A percentile compares a stretch with the other conserved stretches of the same genome.
phyloP scores from a whole-genome alignment of 2,329 filamentous ascomycete genomes.

The Fusarium sp. region DNA sequence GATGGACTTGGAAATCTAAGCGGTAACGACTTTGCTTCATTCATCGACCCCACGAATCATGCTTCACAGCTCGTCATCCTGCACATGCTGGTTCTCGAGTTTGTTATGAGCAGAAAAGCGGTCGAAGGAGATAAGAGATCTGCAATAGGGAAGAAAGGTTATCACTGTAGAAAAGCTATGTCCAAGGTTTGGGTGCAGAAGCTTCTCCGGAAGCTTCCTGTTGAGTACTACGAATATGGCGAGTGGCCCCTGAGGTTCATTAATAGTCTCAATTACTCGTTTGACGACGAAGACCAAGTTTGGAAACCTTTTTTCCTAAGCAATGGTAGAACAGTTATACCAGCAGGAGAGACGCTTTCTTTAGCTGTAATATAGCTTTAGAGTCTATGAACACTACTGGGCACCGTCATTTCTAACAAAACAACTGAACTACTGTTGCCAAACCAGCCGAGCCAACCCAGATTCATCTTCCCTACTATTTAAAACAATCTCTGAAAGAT shows the following conservation, averaged over 20 bases:
- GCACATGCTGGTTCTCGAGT: slow-evolving; percentile 51
- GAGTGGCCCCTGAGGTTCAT: slow-evolving; percentile 47
- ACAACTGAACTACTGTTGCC: background rate
- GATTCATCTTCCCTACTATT: background rate
- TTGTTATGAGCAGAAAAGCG: slow-evolving; percentile 43
- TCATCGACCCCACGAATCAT: slow-evolving; percentile 46
- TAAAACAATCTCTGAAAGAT: background rate
- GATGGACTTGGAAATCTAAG: slow-evolving; percentile 41
- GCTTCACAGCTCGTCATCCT: slow-evolving; percentile 50
- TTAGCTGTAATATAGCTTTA: background rate
- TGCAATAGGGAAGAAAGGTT: slow-evolving; percentile 14
- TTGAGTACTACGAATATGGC: slow-evolving; percentile 47
- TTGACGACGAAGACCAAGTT: slow-evolving; percentile 35
- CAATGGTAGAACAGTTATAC: slow-evolving; percentile 17
- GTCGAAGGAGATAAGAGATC: slow-evolving; percentile 12
- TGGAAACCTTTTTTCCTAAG: slow-evolving; percentile 39
- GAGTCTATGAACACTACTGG: background rate
- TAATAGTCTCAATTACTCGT: slow-evolving; percentile 35
- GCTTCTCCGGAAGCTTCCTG: slow-evolving; percentile 48
- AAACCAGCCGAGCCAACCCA: too few species aligned
- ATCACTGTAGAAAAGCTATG: slow-evolving; percentile 41
- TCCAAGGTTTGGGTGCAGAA: slow-evolving; percentile 53
- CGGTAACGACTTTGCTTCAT: slow-evolving; percentile 47
- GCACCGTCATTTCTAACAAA: background rate
- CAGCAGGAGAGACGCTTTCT: background rate